These are phyloP conservation scores for Phoenix roebelenii DNA, from an alignment of 176 grass and related monocot species.

Conservation along the genomic window DNA sequence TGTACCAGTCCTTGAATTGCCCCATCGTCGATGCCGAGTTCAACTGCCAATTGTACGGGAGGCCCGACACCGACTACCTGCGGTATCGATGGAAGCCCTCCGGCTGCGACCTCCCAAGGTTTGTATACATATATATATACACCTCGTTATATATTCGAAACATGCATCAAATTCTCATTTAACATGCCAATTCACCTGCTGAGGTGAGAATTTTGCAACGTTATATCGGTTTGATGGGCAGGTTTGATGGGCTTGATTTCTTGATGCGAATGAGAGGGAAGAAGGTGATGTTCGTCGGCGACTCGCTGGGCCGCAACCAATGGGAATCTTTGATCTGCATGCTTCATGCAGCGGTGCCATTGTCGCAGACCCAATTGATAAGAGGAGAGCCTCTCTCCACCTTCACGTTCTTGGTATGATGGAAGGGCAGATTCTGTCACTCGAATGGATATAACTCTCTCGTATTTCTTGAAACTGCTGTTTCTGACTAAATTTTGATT, in stretches of 20 bases:
- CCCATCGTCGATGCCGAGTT: constrained; percentile 72
- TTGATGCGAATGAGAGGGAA: constrained; percentile 75
- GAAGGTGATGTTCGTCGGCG: constrained; percentile 93
- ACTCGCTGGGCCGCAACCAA: constrained; percentile 82
- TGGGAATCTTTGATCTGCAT: constrained; percentile 96
- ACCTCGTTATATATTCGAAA: no score
- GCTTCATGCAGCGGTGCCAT: constrained; percentile 57
- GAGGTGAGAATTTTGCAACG: no score
- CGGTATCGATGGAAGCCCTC: constrained; percentile 62
- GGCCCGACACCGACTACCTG: constrained; percentile 73
- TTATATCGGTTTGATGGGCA: background rate
- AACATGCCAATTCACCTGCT: no score
- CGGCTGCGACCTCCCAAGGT: constrained; percentile 68
- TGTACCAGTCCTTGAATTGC: constrained; percentile 59
- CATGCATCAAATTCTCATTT: no score
- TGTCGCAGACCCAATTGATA: constrained; percentile 48
- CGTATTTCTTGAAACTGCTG: no score
- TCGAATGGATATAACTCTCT: no score
- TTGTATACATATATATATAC: no score
- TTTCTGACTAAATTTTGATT: no score
- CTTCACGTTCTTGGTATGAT: constrained; percentile 58
- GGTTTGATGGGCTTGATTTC: constrained; percentile 69
- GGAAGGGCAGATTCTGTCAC: no score
- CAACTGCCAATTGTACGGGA: constrained; percentile 88
- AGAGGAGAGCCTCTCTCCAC: constrained; percentile 68